These are phyloP conservation scores for Chaetomiaceae sp. DNA, from an alignment of 2,329 filamentous ascomycete species.

Conservation along the genomic window DNA sequence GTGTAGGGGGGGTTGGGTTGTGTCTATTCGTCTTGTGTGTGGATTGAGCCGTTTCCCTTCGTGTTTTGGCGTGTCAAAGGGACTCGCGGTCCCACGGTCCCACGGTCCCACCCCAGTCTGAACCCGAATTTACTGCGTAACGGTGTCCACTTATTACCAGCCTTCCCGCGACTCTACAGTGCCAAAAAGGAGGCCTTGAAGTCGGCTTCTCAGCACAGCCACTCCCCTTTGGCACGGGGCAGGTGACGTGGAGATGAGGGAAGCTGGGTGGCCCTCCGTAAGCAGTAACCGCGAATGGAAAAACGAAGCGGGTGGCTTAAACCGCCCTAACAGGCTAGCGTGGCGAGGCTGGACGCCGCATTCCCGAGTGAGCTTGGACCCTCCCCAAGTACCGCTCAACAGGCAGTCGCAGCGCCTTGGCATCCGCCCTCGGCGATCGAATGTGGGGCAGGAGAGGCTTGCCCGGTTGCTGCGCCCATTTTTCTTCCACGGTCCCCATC, in stretches of 20 bases:
- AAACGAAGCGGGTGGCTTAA: constrained; percentile 14
- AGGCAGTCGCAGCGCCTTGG: constrained; percentile 6
- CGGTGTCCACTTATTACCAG: too few relatives aligned
- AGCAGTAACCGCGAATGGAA: constrained; percentile 16
- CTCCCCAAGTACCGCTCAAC: constrained; percentile 6
- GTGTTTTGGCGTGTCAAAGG: too few relatives aligned
- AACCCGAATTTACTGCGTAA: too few relatives aligned
- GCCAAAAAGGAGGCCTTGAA: background rate
- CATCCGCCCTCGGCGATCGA: constrained; percentile 6
- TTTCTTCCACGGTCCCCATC: constrained; percentile 16
- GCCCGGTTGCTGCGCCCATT: constrained; percentile 20
- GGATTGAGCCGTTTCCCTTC: too few relatives aligned
- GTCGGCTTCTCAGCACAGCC: constrained; percentile 12
- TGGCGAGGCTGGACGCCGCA: constrained; percentile 10
- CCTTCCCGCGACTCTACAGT: background rate
- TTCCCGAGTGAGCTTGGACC: constrained; percentile 1
- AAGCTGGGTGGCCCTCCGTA: background rate
- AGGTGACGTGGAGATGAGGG: background rate
- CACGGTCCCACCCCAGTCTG: too few relatives aligned
- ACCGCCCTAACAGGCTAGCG: background rate
- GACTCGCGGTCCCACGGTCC: too few relatives aligned
- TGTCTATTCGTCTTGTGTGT: too few relatives aligned
- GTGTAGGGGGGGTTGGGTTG: too few relatives aligned
- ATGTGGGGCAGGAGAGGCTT: constrained; percentile 9
- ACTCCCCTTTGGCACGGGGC: background rate